phyloP scores from a whole-genome alignment of 108 stramenopile genomes.

The Nannochloropsis salina region DNA sequence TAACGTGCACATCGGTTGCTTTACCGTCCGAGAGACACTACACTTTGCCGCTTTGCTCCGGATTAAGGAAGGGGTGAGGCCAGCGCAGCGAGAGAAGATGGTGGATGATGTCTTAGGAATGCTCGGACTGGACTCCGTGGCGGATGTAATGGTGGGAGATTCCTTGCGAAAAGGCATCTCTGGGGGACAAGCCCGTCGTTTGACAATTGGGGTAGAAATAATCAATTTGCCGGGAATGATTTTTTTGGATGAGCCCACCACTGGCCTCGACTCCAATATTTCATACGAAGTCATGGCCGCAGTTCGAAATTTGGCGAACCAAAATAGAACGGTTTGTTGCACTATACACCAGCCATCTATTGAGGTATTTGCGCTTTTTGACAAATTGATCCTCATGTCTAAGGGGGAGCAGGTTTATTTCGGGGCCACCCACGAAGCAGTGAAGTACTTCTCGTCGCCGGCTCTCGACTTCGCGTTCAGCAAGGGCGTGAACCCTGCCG shows the following conservation, averaged over 20 bases:
- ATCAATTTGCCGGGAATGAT: conserved; percentile 52
- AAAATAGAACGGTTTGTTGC: conserved; percentile 55
- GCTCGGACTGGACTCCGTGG: conserved; percentile 63
- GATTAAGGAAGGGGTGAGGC: conserved; percentile 20
- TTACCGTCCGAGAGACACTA: conserved; percentile 41
- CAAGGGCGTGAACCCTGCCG: conserved; percentile 38
- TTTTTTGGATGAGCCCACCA: conserved; percentile 60
- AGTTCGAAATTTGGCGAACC: conserved; percentile 14
- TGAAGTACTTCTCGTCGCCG: conserved; percentile 20
- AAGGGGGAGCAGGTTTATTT: conserved; percentile 22
- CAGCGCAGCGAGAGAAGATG: neutral
- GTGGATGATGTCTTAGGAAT: neutral
- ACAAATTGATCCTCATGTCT: conserved; percentile 57
- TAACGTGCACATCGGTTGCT: conserved; percentile 37
- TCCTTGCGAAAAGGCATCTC: conserved; percentile 66
- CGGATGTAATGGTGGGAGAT: conserved; percentile 74
- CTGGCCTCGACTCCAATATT: conserved; percentile 31
- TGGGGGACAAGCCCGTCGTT: conserved; percentile 58
- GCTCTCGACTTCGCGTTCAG: neutral
- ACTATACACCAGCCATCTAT: conserved; percentile 75
- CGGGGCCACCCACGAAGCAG: conserved; percentile 20
- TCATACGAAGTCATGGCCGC: conserved; percentile 25
- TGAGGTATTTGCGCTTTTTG: conserved; percentile 61
- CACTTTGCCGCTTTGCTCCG: conserved; percentile 33
- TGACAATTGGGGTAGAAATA: conserved; percentile 54